Evolutionary conservation across 768 basidiomycete genomes (phyloP), one percentile per base, ranked within the genome.

Genomic region (Scleroderma bovista): DNA sequence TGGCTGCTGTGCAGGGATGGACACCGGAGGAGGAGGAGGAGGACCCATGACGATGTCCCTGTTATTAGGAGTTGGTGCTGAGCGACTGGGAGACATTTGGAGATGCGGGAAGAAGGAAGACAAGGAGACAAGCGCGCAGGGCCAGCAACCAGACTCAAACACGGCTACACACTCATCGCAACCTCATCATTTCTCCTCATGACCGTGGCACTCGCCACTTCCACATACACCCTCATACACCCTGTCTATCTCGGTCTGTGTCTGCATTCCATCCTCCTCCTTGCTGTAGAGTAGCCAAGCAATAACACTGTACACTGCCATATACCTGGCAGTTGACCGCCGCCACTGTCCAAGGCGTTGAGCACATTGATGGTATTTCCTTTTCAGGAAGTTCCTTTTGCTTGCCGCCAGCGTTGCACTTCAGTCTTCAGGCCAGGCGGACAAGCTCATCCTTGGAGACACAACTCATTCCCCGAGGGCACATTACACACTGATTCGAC

Each of bases 1-100:
- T 15, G 62, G 46, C 26, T 62, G 68, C 10, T 68, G 63, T 19
- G 60, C 42, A 2, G 60, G 45, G 16, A 63, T 59, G 15, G 69
- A 59, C 46, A 62, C 51, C 57, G 72, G 70, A 0, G 69, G 56
- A 29, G 69, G 60, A 1, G 75, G 72, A 1, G 77, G 72, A 0
- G 79, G 74, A 10, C 72, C 74, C 77, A 81, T 80, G 56, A 72
- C 63, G 62, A 75, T 60, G 60, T 79, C 79, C 57, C 68, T 72
- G 55, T 80, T n/a, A n/a, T n/a, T 77, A 44, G 70, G 63, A 3
- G 71, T 60, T 6, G 72, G 69, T 48, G 57, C 47, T 54, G 63
- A 50, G 42, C 55, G 59, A 47, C 50, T 51, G 33, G 44, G 55
- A 49, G 56, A 57, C 56, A 57, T 57, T 51, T 36, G 31, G 40